Evolutionary conservation across 1,139 yeast genomes (phyloP).

Genomic region (Candida sp.): DNA sequence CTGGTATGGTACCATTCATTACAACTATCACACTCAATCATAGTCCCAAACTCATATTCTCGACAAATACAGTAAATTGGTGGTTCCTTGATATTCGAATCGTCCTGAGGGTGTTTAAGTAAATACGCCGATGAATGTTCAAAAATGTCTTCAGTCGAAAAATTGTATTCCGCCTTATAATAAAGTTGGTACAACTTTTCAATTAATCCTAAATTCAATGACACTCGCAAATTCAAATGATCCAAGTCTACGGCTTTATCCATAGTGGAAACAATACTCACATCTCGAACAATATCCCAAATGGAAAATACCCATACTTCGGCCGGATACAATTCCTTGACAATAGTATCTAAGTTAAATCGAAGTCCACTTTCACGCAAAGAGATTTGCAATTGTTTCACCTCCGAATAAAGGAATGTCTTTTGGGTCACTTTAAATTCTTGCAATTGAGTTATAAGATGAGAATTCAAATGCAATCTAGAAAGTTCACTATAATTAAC

Average conservation of each 20-base stretch:
- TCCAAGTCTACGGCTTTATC: constrained; percentile 14
- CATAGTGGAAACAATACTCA: constrained; percentile 24
- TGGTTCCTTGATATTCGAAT: constrained; percentile 9
- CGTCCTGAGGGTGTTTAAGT: constrained; percentile 12
- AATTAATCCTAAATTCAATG: constrained; percentile 17
- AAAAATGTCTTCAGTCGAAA: constrained; percentile 39
- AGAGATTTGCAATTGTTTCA: constrained; percentile 19
- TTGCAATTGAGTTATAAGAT: constrained; percentile 18
- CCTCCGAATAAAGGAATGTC: constrained; percentile 18
- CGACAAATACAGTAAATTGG: constrained; percentile 68
- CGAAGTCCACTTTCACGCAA: constrained; percentile 24
- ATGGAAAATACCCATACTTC: constrained; percentile 40
- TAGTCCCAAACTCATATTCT: constrained; percentile 60
- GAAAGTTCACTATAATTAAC: constrained; percentile 25
- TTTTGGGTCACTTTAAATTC: constrained; percentile 9
- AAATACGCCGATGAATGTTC: constrained; percentile 24
- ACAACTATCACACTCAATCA: constrained; percentile 80
- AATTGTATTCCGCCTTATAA: constrained; percentile 32
- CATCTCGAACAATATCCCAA: constrained; percentile 28
- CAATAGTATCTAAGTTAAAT: constrained; percentile 16
- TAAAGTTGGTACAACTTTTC: constrained; percentile 26
- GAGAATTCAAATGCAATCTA: constrained; percentile 20
- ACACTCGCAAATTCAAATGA: constrained; percentile 15
- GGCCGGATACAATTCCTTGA: constrained; percentile 19
- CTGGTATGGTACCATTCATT: constrained; percentile 77